Base-by-base conservation (phyloP, 106 monocot species). In the Dioscorea alata region DNA sequence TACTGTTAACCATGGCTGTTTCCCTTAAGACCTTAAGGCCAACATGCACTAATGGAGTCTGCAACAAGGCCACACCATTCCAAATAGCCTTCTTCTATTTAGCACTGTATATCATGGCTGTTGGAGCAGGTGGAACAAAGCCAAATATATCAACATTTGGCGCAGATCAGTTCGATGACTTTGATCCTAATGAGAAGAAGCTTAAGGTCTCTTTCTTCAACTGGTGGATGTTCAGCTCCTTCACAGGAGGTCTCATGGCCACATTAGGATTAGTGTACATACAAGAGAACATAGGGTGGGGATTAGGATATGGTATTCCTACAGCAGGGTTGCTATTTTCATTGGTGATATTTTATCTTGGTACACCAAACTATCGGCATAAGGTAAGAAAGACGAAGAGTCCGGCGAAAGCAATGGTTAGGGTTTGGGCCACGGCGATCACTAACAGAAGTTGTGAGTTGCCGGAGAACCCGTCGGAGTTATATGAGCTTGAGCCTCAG, bases 181-280 rank as follows among this genome's bases (percentile, higher is more conserved):
- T 78, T 61, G 56, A 79, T 24, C 63, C 78, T 0, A 78, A 64
- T 33, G 83, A 83, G 75, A 49, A 50, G 22, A 22, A 8, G 49
- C 75, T 78, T 32, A 83, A 79, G 75, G 71, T 83, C 71, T 75
- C 78, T 42, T 83, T 79, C 79, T 83, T 79, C 83, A 83, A 79
- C 79, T 71, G 78, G 83, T 83, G 83, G 83, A 79, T 75, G 71
- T 83, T 83, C 74, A 62, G 75, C 75, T 61, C 77, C 74, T 79
- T 79, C 67, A 32, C 72, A 10, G 83, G 83, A 57, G 64, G 69
- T 35, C 78, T 83, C 71, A 65, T 83, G 59, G 71, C 83, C 33
- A 72, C 70, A 60, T 70, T 77, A 17, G 67, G 70, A 18, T 75
- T 83, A 23, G 71, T 83, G 50, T 83, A 83, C 63, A 74, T 79